Evolutionary conservation across 306 rosid species (phyloP), one percentile per base, ranked within the genome.

Genomic region (Glycine soja): DNA sequence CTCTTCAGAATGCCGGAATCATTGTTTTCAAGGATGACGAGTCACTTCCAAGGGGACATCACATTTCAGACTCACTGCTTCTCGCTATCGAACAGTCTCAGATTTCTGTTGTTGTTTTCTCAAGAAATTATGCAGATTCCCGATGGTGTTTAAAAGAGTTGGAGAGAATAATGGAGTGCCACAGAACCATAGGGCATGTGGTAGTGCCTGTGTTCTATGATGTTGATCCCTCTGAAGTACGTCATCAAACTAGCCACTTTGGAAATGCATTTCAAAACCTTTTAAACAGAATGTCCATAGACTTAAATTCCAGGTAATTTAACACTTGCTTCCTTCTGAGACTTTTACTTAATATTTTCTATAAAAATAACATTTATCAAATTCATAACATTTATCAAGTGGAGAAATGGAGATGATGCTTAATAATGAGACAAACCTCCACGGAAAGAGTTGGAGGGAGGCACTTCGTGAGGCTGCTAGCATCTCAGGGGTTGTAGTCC

Each of bases 161-260:
- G 32, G 11, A 16, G 11, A 56, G 3, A 56, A 56, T 56, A 56
- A 56, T 56, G 30, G 62, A 56, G 32, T 56, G 32, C 16, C 32
- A 8, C 11, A 15, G 32, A 16, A 56, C 32, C 4, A 56, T 3
- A 18, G 64, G 64, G 6, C 64, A 57, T 0, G 12, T 57, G 11
- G 64, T 57, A 0, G 13, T 57, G 12, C 36, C 36, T 3, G 64
- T 57, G 34, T 57, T 57, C 32, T 57, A 57, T 3, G 64, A 18
- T 8, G 64, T 57, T 57, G 36, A 57, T 57, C 64, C 64, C 32
- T 57, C 64, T 57, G 64, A 57, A 57, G 64, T 57, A 9, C 36
- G 64, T 1, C 64, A 57, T 57, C 64, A 57, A 18, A 57, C 64
- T 0, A 12, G 64, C 2, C 11, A 56, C 5, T 15, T 56, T 56